A percentile compares a stretch with the other conserved stretches of the same genome.
Conservation (phyloP, 1,139 yeast genomes). For the Zygosaccharomyces sapae region DNA sequence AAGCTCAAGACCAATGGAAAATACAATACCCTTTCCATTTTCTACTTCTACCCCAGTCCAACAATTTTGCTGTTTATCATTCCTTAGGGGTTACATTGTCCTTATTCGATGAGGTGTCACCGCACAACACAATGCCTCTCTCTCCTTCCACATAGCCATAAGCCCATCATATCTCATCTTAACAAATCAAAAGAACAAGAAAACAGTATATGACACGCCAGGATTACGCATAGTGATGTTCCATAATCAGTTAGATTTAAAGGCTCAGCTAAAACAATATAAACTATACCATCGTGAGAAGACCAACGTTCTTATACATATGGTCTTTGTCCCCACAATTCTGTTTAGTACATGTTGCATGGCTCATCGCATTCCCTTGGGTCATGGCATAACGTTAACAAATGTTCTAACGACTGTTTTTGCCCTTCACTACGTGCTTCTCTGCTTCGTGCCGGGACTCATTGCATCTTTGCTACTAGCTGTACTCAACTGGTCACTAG, state of each 20-base stretch:
- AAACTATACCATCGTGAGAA: constrained; percentile 73
- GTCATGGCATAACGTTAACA: constrained; percentile 39
- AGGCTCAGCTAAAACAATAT: constrained; percentile 72
- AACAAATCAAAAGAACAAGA: no score
- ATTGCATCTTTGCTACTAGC: constrained; percentile 40
- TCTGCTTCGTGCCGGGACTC: constrained; percentile 43
- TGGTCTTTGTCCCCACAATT: constrained; percentile 75
- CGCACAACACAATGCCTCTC: no score
- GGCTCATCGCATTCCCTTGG: constrained; percentile 33
- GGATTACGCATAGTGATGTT: neutral
- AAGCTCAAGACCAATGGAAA: no score
- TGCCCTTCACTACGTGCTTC: constrained; percentile 42
- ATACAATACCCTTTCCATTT: no score
- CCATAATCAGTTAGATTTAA: constrained; percentile 39
- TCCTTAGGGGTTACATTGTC: no score
- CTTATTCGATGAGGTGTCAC: no score
- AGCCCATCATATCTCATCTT: no score
- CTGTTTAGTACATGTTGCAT: constrained; percentile 52
- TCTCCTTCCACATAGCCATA: no score
- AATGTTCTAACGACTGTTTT: constrained; percentile 40
- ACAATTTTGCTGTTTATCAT: no score
- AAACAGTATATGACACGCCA: no score
- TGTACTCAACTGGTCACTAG: constrained; percentile 23
- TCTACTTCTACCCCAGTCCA: no score
- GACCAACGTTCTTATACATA: constrained; percentile 71